phyloP scores from a whole-genome alignment of 192 early-diverging fungal species.

The Chytriomyces sp. region DNA sequence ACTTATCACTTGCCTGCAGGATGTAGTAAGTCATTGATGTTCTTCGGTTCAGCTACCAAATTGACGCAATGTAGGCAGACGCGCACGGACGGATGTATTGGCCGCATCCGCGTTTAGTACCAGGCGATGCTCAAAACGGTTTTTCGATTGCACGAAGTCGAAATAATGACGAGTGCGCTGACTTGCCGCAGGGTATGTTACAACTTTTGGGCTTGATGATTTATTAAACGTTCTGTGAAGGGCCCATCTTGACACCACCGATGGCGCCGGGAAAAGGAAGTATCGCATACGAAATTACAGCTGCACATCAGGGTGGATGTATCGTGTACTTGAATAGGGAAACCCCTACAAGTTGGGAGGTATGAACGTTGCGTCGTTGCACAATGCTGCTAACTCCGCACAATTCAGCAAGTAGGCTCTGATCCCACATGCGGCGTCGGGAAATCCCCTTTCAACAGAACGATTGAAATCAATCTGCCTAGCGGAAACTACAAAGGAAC shows the following conservation, averaged over 20 bases:
- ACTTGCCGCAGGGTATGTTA: neutral
- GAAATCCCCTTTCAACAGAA: neutral
- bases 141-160: neutral
- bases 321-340: neutral
- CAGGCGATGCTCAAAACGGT: conserved; percentile 4
- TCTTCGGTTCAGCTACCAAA: too few species aligned
- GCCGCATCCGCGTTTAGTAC: conserved; percentile 1
- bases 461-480: neutral
- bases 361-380: neutral
- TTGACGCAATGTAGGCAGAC: too few species aligned
- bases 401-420: neutral
- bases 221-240: neutral
- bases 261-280: neutral
- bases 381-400: neutral
- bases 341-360: neutral
- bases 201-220: neutral
- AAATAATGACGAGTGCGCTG: neutral
- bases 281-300: neutral
- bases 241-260: neutral
- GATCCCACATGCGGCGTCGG: neutral
- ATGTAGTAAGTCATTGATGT: too few species aligned
- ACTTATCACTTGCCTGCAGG: too few species aligned
- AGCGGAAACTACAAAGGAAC: neutral
- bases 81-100: conserved; percentile 8
- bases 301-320: neutral